Percentiles rank a stretch among this genome's conserved stretches.
Evolutionary conservation across 768 basidiomycete species (phyloP).

Genomic region (Pleurotus ostreatus): DNA sequence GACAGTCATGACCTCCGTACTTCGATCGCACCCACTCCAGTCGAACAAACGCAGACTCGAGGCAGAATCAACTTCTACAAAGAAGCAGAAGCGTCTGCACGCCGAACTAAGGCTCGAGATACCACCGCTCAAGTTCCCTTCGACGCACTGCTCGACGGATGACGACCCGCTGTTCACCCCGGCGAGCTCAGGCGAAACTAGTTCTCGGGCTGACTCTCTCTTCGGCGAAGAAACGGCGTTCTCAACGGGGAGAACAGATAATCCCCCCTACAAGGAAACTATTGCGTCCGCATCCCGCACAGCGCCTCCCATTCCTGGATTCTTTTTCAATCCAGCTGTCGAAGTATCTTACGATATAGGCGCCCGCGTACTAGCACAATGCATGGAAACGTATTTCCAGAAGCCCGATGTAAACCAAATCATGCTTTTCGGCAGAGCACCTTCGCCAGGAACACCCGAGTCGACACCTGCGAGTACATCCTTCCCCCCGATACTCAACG

Average conservation of each 20-base stretch:
- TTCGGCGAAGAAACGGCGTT: conserved; percentile 38
- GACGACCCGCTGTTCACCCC: not conserved
- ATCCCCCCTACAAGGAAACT: not conserved
- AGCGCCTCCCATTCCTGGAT: conserved; percentile 58
- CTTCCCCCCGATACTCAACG: conserved; percentile 51
- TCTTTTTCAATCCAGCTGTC: conserved; percentile 55
- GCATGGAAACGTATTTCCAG: conserved; percentile 55
- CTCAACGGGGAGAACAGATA: conserved; percentile 1
- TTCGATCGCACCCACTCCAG: no score
- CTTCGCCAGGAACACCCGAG: conserved; percentile 9
- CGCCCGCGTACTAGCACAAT: conserved; percentile 42
- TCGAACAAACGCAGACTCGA: conserved; percentile 4
- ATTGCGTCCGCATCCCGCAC: conserved; percentile 24
- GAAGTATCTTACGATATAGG: conserved; percentile 49
- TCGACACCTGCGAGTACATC: conserved; percentile 8
- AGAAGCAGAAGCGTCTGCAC: conserved; percentile 11
- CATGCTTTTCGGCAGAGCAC: conserved; percentile 75
- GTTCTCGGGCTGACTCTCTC: conserved; percentile 36
- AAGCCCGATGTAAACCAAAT: conserved; percentile 62
- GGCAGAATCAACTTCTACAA: not conserved
- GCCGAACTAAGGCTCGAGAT: conserved; percentile 14
- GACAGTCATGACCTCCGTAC: no score
- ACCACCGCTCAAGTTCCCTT: conserved; percentile 7
- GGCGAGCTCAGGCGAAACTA: conserved; percentile 2
- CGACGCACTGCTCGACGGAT: not conserved